Evolutionary conservation across 2,329 filamentous ascomycete species (phyloP), one percentile per base, ranked within the genome.

Genomic region (Alternaria triticimaculans): DNA sequence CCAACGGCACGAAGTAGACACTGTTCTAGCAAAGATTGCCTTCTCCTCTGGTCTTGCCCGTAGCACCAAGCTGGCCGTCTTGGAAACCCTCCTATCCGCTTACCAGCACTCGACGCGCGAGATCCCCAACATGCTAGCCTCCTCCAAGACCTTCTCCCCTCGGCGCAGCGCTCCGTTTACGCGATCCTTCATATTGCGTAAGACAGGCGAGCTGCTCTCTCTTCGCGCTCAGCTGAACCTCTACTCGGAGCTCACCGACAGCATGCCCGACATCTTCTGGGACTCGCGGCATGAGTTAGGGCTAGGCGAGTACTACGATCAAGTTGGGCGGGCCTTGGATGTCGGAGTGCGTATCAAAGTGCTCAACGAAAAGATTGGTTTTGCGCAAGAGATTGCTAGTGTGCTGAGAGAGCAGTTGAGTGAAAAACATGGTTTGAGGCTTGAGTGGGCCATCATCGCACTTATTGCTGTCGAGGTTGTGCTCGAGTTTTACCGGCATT

Each of bases 331-430:
- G 58, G 93, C 94, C 1, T 86, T 99, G 37, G 96, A 98, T 80
- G 94, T 98, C 23, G 92, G 92, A 33, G 92, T 96, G 25, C 88
- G 96, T 55, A 98, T 98, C 82, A 92, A 92, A 73, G 90, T 93
- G 18, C 82, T 98, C 71, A 99, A 99, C 79, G 93, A 97, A 82
- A 97, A 97, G 83, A 96, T 99, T 88, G 95, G 97, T 76, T 98
- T 99, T 78, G 96, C 95, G 1, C 92, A 96, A 75, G 95, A 98
- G 80, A 97, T 97, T 78, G 94, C 96, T 7, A 92, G 86, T 56
- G 94, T 98, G 15, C 82, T 98, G 65, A 86, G 96, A 62, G 93
- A 97, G 79, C 90, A 94, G 77, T 86, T 96, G 59, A 96, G 92
- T 76, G 94, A 98, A 84, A 93, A 93, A 78, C 94, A 98, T 76